Evolutionary conservation across 2,329 filamentous ascomycete species (phyloP).

Genomic region (Raffaelea arxii): DNA sequence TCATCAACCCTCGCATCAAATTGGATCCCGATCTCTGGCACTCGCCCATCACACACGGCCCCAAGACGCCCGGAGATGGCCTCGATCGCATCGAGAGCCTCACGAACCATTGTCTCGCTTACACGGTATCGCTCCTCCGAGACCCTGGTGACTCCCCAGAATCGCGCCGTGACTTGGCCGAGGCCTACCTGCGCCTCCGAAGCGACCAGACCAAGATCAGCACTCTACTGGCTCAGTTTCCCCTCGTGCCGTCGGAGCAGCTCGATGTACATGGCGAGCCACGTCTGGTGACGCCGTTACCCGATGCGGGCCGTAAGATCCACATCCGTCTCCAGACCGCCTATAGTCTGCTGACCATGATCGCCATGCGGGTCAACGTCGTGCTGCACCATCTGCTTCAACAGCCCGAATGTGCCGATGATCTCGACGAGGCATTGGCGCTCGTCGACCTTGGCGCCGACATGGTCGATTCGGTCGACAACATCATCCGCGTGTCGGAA

Average conservation of each 20-base stretch:
- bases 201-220: constrained; percentile 3
- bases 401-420: too few relatives aligned
- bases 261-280: too few relatives aligned
- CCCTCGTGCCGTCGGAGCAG: background rate
- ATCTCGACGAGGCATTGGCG: too few relatives aligned
- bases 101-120: background rate
- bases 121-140: background rate
- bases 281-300: background rate
- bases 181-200: background rate
- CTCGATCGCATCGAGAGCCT: constrained; percentile 1
- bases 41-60: constrained; percentile 1
- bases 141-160: background rate
- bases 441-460: background rate
- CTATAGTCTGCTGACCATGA: constrained; percentile 6
- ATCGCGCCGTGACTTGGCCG: background rate
- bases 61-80: background rate
- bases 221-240: constrained; percentile 1
- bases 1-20: constrained; percentile 9
- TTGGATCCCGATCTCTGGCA: constrained; percentile 7
- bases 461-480: constrained; percentile 1
- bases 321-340: constrained; percentile 7
- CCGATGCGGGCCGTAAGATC: background rate
- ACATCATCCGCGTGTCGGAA: constrained; percentile 2
- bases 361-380: constrained; percentile 6
- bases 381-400: background rate